Evolutionary conservation across 768 basidiomycete genomes (phyloP).

Genomic region (Xerocomellus intermedius): DNA sequence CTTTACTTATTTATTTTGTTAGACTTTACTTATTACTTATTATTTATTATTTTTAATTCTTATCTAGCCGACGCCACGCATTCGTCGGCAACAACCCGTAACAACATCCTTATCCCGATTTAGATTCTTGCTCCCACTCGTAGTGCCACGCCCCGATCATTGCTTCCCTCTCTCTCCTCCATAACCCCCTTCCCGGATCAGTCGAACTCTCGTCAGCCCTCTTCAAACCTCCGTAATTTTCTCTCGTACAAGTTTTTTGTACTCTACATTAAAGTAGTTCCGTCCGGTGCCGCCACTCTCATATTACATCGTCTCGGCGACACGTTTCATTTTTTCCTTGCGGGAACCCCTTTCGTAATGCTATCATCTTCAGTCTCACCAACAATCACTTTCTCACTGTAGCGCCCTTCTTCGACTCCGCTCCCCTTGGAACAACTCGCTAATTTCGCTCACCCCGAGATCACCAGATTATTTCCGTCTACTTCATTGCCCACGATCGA

Average conservation of each 20-base stretch:
- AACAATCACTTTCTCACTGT: slow-evolving; percentile 12
- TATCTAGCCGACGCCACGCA: slow-evolving; percentile 32
- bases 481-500: slow-evolving; percentile 11
- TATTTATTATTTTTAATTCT: slow-evolving; percentile 8
- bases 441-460: slow-evolving; percentile 17
- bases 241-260: neutral
- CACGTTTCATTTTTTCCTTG: neutral
- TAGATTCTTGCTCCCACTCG: slow-evolving; percentile 8
- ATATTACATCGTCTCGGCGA: neutral
- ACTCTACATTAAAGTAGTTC: slow-evolving; percentile 8
- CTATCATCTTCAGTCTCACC: neutral
- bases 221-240: neutral
- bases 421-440: slow-evolving; percentile 8
- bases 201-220: neutral
- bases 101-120: slow-evolving; percentile 9
- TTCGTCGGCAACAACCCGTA: slow-evolving; percentile 7
- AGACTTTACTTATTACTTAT: slow-evolving; percentile 3
- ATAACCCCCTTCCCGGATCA: slow-evolving; percentile 2
- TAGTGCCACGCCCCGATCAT: slow-evolving; percentile 20
- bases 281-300: slow-evolving; percentile 13
- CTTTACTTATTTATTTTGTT: slow-evolving; percentile 5
- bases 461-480: slow-evolving; percentile 11
- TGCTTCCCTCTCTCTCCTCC: neutral
- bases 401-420: slow-evolving; percentile 5
- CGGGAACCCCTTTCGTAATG: slow-evolving; percentile 3